phyloP scores from a whole-genome alignment of 2,329 filamentous ascomycete genomes.

The Calonectria fujianensis region DNA sequence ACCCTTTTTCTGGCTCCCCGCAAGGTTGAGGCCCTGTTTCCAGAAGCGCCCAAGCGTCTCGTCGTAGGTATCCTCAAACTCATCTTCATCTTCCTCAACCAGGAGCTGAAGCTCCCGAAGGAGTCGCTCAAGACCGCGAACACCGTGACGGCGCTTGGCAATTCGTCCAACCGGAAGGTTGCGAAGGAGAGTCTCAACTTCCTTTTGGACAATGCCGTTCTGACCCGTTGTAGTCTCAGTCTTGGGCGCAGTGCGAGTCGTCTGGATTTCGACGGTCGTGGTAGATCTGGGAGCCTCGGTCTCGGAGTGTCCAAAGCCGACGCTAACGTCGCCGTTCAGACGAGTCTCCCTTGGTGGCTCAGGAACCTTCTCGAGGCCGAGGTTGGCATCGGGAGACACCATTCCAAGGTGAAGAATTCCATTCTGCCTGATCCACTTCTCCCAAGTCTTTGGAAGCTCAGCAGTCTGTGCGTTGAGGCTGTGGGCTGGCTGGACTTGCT shows the following conservation, averaged over 20 bases:
- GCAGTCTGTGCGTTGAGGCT: neutral
- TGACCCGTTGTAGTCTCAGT: neutral
- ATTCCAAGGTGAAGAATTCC: slow-evolving; percentile 23
- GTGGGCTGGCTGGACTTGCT: neutral
- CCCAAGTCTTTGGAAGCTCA: neutral
- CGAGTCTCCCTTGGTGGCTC: neutral
- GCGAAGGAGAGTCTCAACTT: slow-evolving; percentile 8
- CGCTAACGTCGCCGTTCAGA: neutral
- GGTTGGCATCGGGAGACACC: slow-evolving; percentile 13
- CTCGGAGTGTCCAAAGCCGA: neutral
- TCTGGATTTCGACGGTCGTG: neutral
- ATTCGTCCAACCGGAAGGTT: slow-evolving; percentile 18
- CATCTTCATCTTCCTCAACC: slow-evolving; percentile 15
- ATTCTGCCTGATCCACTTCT: slow-evolving; percentile 27
- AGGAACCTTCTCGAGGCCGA: neutral
- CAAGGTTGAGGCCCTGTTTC: slow-evolving; percentile 4
- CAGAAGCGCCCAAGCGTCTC: slow-evolving; percentile 15
- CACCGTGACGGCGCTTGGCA: slow-evolving; percentile 4
- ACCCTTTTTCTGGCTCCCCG: slow-evolving; percentile 4
- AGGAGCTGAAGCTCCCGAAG: slow-evolving; percentile 3
- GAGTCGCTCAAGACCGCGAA: slow-evolving; percentile 9
- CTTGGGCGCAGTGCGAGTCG: neutral
- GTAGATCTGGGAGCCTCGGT: neutral
- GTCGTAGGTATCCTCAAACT: slow-evolving; percentile 11
- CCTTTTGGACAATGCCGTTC: neutral